phyloP scores from a whole-genome alignment of 2,329 filamentous ascomycete species.

The Colletotrichum brevisporum region DNA sequence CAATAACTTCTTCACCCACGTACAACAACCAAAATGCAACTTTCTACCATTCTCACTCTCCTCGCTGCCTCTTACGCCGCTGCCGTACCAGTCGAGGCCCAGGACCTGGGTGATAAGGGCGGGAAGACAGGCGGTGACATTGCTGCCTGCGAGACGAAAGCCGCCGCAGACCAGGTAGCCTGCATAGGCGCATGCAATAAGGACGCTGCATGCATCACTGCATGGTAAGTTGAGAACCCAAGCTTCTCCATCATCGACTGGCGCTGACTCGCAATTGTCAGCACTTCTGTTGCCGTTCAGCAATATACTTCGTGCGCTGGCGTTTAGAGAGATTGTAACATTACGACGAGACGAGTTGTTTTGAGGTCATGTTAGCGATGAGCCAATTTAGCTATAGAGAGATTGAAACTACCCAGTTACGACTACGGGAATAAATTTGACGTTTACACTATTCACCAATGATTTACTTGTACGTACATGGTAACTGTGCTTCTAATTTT shows the following conservation, averaged over 20 bases:
- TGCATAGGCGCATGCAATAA: background rate
- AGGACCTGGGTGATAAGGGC: background rate
- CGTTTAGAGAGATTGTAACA: background rate
- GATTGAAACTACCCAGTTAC: too few species aligned
- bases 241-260: background rate
- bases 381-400: too few species aligned
- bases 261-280: background rate
- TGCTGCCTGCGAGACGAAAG: conserved; percentile 16
- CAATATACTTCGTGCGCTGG: background rate
- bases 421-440: too few species aligned
- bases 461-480: too few species aligned
- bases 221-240: background rate
- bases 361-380: too few species aligned
- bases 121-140: background rate
- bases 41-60: conserved; percentile 40
- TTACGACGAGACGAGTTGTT: too few species aligned
- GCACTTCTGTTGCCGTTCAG: background rate
- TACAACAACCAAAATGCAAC: conserved; percentile 48
- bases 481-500: too few species aligned
- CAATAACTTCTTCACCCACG: background rate
- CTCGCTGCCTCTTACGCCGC: conserved; percentile 11
- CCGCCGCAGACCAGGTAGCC: conserved; percentile 15
- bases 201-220: conserved; percentile 15
- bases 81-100: conserved; percentile 2
- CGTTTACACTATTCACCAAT: too few species aligned